These are phyloP conservation scores for Leishmania braziliensis DNA, from an alignment of 208 protist species.

Conservation along the genomic window DNA sequence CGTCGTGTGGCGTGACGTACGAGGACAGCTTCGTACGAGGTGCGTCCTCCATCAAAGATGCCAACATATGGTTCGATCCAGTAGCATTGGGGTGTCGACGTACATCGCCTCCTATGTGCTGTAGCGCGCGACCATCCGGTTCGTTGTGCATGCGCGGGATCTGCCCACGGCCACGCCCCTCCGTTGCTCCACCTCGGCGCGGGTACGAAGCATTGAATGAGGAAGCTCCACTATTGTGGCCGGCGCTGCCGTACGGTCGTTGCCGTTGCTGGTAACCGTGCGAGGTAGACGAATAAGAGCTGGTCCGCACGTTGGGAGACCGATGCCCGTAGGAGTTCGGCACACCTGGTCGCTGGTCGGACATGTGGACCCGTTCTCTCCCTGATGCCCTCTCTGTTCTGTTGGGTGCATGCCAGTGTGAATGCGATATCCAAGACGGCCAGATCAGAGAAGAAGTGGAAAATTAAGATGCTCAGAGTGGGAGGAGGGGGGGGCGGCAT, in stretches of 20 bases:
- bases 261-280: not conserved
- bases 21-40: slow-evolving; percentile 36
- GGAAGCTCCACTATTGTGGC: not conserved
- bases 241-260: slow-evolving; percentile 5
- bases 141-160: not conserved
- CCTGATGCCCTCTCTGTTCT: not conserved
- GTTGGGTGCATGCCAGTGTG: not conserved
- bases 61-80: not conserved
- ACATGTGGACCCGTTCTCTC: not conserved
- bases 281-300: not conserved
- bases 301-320: not conserved
- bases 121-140: not conserved
- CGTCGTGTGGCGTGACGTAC: slow-evolving; percentile 63
- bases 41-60: slow-evolving; percentile 16
- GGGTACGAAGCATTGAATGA: not conserved
- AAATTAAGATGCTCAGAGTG: not conserved
- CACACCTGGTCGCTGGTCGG: not conserved
- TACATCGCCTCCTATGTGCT: not conserved
- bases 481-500: not conserved
- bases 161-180: not conserved
- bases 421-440: not conserved
- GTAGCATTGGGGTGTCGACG: not conserved
- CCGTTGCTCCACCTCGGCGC: not conserved
- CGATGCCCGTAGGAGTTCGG: not conserved
- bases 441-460: not conserved